Conservation (phyloP, 108 stramenopile species). For the Nannochloropsis salina region DNA sequence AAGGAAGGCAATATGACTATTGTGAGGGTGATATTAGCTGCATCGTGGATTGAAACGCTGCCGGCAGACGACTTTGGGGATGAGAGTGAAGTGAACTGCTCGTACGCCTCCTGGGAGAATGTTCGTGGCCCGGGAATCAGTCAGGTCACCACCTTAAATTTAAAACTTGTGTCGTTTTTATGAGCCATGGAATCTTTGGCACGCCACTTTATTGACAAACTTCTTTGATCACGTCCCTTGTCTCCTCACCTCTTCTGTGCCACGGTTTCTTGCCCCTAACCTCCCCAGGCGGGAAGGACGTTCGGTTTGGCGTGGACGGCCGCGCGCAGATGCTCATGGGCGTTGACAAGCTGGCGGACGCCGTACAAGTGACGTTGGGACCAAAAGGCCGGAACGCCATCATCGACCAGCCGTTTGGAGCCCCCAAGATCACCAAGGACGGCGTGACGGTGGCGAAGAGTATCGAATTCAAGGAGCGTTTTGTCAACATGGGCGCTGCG, state of each 20-base stretch:
- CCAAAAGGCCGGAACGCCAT: slow-evolving; percentile 99
- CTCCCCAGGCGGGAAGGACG: slow-evolving; percentile 33
- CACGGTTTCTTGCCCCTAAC: background rate
- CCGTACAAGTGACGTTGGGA: slow-evolving; percentile 98
- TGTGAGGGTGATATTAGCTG: no score
- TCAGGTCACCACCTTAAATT: no score
- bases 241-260: background rate
- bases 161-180: no score
- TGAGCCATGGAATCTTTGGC: no score
- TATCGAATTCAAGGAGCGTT: slow-evolving; percentile 89
- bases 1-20: no score
- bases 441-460: slow-evolving; percentile 99
- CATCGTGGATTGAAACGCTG: no score
- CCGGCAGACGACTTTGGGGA: no score
- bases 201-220: no score
- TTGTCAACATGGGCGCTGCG: slow-evolving; percentile 97
- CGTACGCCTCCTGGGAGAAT: no score
- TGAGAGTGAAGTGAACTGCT: no score
- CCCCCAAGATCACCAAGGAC: slow-evolving; percentile 99
- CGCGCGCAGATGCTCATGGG: slow-evolving; percentile 93
- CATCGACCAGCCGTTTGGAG: slow-evolving; percentile 96
- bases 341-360: slow-evolving; percentile 90
- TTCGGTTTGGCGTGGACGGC: slow-evolving; percentile 58
- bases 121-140: no score
- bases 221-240: background rate